These are phyloP conservation scores for Colletotrichum destructivum DNA, from an alignment of 2,329 filamentous ascomycete species.

Conservation along the genomic window DNA sequence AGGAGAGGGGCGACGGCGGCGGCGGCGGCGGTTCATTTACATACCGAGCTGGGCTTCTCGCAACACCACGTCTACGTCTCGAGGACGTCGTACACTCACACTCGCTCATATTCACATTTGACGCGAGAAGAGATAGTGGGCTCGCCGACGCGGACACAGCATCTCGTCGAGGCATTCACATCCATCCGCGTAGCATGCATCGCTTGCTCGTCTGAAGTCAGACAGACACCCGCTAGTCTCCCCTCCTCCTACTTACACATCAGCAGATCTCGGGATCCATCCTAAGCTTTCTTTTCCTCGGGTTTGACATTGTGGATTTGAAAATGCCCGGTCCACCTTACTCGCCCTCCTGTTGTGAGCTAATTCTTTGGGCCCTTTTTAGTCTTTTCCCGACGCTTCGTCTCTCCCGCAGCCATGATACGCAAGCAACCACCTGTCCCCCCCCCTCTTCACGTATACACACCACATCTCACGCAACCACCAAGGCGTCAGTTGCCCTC, in stretches of 20 bases:
- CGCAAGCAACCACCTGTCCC: background rate
- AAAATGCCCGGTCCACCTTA: background rate
- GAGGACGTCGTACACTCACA: background rate
- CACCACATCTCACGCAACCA: background rate
- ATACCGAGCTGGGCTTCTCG: background rate
- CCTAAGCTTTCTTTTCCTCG: constrained; percentile 19
- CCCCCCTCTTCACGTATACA: background rate
- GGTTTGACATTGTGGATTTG: constrained; percentile 30
- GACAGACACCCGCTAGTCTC: background rate
- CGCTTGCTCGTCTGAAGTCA: background rate
- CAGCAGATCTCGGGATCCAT: constrained; percentile 10
- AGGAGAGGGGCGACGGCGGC: too few relatives aligned
- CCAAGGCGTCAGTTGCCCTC: background rate
- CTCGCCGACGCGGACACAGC: background rate
- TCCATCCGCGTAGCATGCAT: background rate
- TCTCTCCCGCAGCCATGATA: background rate
- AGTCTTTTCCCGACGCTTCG: background rate
- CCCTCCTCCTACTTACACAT: background rate
- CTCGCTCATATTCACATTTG: background rate
- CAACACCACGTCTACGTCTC: background rate
- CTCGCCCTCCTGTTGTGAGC: background rate
- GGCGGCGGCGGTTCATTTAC: background rate
- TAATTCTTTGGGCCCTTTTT: background rate
- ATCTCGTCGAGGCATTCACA: background rate
- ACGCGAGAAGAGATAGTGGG: background rate